These are phyloP conservation scores for Cajanus cajan DNA, from an alignment of 306 rosid genomes.

Conservation along the genomic window DNA sequence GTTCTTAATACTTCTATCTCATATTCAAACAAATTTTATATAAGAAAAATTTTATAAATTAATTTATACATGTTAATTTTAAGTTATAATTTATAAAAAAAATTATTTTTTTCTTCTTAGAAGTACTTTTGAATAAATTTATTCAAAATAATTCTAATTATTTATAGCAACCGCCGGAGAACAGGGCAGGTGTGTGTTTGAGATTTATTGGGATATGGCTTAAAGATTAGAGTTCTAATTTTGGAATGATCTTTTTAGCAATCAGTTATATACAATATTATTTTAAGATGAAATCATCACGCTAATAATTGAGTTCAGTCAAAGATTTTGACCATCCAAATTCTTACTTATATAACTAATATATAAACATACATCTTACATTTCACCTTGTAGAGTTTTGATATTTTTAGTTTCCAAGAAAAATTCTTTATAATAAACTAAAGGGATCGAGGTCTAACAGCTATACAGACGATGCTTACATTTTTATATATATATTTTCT, in stretches of 20 bases:
- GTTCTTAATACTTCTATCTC: too few relatives aligned
- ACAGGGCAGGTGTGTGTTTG: background rate
- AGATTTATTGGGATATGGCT: constrained; percentile 1
- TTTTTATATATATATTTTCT: too few relatives aligned
- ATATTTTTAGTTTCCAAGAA: background rate
- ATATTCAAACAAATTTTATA: too few relatives aligned
- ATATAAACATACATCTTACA: background rate
- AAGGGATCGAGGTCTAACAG: too few relatives aligned
- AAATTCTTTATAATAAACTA: background rate
- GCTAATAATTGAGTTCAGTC: constrained; percentile 30
- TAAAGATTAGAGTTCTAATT: background rate
- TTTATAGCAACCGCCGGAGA: constrained; percentile 1
- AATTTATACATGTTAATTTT: too few relatives aligned
- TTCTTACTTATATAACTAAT: background rate
- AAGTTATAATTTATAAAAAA: too few relatives aligned
- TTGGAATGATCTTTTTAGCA: background rate
- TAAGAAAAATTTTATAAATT: too few relatives aligned
- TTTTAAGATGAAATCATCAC: constrained; percentile 22
- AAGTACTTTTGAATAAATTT: too few relatives aligned
- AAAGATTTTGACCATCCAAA: constrained; percentile 23
- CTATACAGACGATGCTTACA: too few relatives aligned
- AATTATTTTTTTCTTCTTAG: too few relatives aligned
- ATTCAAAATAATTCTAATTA: too few relatives aligned
- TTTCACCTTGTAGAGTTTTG: background rate
- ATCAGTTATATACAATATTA: background rate